Evolutionary conservation across 768 basidiomycete species (phyloP).

Genomic region (Rubroboletus pulcherrimus): DNA sequence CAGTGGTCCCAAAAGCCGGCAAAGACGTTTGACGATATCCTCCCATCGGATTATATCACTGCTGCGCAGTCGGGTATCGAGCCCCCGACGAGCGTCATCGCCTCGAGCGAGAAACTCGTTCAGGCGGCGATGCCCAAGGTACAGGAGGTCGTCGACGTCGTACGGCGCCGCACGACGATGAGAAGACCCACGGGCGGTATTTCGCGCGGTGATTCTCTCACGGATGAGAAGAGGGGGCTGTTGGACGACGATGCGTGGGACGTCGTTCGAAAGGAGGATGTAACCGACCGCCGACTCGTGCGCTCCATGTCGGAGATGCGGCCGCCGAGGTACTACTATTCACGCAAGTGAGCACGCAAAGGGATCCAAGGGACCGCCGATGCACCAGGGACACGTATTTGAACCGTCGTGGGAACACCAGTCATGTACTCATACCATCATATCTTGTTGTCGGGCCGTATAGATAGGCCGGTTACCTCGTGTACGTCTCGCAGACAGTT

Average conservation of each 20-base stretch:
- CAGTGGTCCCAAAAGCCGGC: constrained; percentile 21
- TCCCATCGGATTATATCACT: constrained; percentile 45
- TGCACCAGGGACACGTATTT: not conserved
- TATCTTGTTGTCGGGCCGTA: constrained; percentile 8
- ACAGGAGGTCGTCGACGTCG: constrained; percentile 33
- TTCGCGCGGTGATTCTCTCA: constrained; percentile 9
- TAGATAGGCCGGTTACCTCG: not conserved
- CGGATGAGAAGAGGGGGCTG: constrained; percentile 19
- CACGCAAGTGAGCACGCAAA: constrained; percentile 10
- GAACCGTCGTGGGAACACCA: not conserved
- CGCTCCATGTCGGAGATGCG: constrained; percentile 28
- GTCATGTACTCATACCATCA: not conserved
- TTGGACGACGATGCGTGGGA: constrained; percentile 20
- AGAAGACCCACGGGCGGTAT: not conserved
- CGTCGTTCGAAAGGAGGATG: constrained; percentile 11
- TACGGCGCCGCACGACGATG: constrained; percentile 21
- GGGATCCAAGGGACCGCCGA: no score
- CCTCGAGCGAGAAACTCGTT: constrained; percentile 32
- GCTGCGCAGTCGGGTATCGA: constrained; percentile 25
- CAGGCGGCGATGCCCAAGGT: constrained; percentile 39
- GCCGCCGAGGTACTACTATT: constrained; percentile 18
- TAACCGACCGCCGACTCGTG: constrained; percentile 1
- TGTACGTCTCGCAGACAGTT: not conserved
- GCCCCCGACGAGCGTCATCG: not conserved
- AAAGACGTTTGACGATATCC: constrained; percentile 45